phyloP scores from a whole-genome alignment of 768 basidiomycete species.

The Suillus cothurnatus region DNA sequence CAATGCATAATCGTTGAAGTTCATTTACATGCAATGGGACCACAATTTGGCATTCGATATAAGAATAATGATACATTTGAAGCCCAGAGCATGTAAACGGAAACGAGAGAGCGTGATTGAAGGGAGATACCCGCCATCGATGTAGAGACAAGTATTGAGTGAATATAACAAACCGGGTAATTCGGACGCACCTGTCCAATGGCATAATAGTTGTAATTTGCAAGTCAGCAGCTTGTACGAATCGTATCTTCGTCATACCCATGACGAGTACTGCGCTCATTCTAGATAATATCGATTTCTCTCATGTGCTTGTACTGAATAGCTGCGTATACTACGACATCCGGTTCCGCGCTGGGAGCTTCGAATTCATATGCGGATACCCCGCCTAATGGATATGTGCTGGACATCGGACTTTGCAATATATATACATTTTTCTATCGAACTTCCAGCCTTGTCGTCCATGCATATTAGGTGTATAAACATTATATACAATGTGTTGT shows the following conservation, averaged over 20 bases:
- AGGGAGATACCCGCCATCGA: constrained; percentile 33
- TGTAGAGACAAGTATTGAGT: constrained; percentile 6
- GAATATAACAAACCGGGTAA: not conserved
- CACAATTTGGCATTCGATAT: not conserved
- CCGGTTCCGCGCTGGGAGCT: constrained; percentile 19
- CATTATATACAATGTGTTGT: not conserved
- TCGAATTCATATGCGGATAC: constrained; percentile 25
- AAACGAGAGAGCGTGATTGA: constrained; percentile 10
- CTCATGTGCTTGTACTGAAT: not conserved
- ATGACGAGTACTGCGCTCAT: constrained; percentile 29
- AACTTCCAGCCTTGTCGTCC: not conserved
- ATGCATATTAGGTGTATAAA: not conserved
- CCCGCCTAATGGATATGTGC: constrained; percentile 34
- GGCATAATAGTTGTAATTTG: constrained; percentile 36
- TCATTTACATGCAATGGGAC: no score
- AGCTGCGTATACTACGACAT: constrained; percentile 35
- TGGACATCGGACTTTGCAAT: not conserved
- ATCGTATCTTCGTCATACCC: constrained; percentile 39
- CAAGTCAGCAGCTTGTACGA: constrained; percentile 36
- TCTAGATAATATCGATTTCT: not conserved
- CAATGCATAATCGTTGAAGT: not conserved
- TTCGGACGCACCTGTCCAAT: constrained; percentile 33
- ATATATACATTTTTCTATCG: not conserved
- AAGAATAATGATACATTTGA: not conserved
- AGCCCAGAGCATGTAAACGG: not conserved